Evolutionary conservation across 163 green algal species (phyloP).

Genomic region (Chlamydomonas reinhardtii): DNA sequence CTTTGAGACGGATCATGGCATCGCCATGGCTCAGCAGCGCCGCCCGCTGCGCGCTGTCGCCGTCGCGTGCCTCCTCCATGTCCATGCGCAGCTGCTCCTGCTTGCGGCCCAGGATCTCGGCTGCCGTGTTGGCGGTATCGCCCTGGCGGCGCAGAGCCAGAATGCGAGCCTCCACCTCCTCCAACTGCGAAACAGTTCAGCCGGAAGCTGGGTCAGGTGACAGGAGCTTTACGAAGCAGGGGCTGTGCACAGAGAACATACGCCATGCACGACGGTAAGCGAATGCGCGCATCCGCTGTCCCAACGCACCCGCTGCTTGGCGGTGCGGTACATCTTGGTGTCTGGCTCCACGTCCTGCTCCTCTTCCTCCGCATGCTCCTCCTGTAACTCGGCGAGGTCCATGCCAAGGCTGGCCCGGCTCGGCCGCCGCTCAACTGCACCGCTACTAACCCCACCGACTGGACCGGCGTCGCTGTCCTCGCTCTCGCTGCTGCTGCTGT

Average conservation of each 20-base stretch:
- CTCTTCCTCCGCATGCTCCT: not conserved
- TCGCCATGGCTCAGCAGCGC: slow-evolving; percentile 21
- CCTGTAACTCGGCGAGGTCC: not conserved
- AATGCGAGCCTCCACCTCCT: slow-evolving; percentile 7
- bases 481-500: not conserved
- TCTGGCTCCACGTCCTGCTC: slow-evolving; percentile 13
- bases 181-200: not conserved
- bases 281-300: too few species aligned
- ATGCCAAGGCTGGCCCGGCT: not conserved
- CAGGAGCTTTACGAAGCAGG: too few species aligned
- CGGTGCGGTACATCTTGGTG: slow-evolving; percentile 43
- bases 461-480: not conserved
- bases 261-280: too few species aligned
- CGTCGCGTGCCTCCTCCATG: not conserved
- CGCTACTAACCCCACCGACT: too few species aligned
- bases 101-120: slow-evolving; percentile 25
- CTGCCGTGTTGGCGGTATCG: slow-evolving; percentile 20
- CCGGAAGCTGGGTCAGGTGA: not conserved
- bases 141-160: slow-evolving; percentile 18
- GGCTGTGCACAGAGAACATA: too few species aligned
- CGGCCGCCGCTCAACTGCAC: not conserved
- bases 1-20: slow-evolving; percentile 35
- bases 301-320: slow-evolving; percentile 20
- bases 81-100: slow-evolving; percentile 32
- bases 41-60: not conserved